Conservation (phyloP, 2,329 filamentous ascomycete genomes). For the Xylaria sp. region DNA sequence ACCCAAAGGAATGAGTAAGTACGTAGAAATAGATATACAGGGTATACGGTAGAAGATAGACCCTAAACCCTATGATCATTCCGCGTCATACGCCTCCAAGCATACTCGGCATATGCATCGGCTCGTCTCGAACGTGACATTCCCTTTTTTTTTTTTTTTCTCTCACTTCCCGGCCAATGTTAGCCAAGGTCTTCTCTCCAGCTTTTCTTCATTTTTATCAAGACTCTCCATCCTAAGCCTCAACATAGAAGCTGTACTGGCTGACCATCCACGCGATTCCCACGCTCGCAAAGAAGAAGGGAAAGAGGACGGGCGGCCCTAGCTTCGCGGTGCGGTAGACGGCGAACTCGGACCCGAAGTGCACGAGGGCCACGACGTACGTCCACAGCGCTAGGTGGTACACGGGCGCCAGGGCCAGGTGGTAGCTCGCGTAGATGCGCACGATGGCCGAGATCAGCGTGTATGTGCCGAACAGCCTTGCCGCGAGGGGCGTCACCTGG, state of each 20-base stretch:
- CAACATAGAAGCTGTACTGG: slow-evolving; percentile 73
- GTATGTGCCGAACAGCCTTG: slow-evolving; percentile 85
- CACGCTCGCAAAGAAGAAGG: slow-evolving; percentile 53
- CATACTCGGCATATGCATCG: neutral
- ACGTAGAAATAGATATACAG: slow-evolving; percentile 4
- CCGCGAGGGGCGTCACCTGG: slow-evolving; percentile 74
- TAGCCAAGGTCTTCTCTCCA: too few relatives aligned
- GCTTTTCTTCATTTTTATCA: too few relatives aligned
- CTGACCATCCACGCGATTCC: slow-evolving; percentile 63
- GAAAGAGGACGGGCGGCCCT: slow-evolving; percentile 58
- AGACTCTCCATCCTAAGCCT: slow-evolving; percentile 29
- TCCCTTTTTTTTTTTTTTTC: too few relatives aligned
- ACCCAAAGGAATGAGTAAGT: neutral
- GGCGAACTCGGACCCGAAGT: slow-evolving; percentile 81
- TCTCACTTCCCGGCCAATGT: too few relatives aligned
- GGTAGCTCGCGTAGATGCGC: slow-evolving; percentile 81
- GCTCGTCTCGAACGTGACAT: too few relatives aligned
- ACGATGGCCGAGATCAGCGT: slow-evolving; percentile 78
- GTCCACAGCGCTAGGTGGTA: slow-evolving; percentile 84
- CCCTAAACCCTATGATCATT: neutral
- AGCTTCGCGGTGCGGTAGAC: slow-evolving; percentile 76
- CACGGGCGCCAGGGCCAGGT: slow-evolving; percentile 70
- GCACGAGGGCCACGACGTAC: slow-evolving; percentile 74
- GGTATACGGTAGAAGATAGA: neutral
- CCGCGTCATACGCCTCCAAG: neutral